These are phyloP conservation scores for Syzygium aromaticum DNA, from an alignment of 345 rosid genomes.

Conservation along the genomic window DNA sequence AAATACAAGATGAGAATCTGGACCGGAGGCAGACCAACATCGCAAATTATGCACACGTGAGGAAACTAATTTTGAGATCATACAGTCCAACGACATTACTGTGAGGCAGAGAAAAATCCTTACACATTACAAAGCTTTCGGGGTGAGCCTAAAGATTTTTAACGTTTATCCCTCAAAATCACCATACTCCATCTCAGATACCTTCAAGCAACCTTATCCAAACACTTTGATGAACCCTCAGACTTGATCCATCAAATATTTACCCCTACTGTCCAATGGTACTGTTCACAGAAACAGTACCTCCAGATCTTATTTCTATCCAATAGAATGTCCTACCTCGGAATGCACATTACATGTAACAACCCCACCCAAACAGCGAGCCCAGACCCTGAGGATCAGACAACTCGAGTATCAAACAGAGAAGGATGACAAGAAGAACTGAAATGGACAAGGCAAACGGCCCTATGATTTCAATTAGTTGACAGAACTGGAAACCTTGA, in stretches of 20 bases:
- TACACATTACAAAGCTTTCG: neutral
- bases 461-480: neutral
- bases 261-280: neutral
- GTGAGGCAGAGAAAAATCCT: neutral
- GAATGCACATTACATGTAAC: neutral
- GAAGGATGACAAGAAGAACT: neutral
- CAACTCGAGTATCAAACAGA: neutral
- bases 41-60: neutral
- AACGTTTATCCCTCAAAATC: neutral
- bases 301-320: neutral
- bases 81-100: neutral
- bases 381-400: neutral
- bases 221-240: neutral
- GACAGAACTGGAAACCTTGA: neutral
- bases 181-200: neutral
- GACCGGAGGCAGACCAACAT: neutral
- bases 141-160: neutral
- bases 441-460: neutral
- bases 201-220: neutral
- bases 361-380: neutral
- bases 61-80: neutral
- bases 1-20: neutral
- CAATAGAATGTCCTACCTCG: neutral
- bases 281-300: neutral
- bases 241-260: neutral